A percentile compares a stretch with the other conserved stretches of the same genome.
These are phyloP conservation scores for Triadica sebifera DNA, from an alignment of 345 rosid species.

Conservation along the genomic window DNA sequence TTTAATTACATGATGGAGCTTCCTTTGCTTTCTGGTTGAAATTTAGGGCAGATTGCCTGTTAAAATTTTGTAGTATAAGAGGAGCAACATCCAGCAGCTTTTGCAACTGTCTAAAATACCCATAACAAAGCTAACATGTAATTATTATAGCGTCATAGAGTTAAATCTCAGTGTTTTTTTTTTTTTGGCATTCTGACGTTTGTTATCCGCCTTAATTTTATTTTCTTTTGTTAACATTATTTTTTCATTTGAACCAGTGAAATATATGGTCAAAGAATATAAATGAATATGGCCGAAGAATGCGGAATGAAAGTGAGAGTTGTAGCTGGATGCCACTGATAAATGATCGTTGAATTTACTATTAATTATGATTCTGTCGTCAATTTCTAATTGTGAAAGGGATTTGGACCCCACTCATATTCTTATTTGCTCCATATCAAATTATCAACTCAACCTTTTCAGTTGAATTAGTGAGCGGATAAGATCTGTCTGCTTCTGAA, in stretches of 20 bases:
- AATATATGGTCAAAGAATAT: too few species aligned
- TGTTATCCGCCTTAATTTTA: too few species aligned
- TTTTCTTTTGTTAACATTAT: neutral
- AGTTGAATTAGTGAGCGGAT: neutral
- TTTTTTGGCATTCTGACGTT: too few species aligned
- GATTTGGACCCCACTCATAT: neutral
- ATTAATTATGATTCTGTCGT: neutral
- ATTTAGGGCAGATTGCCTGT: constrained; percentile 18
- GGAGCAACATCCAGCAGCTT: constrained; percentile 16
- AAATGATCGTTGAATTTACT: too few species aligned
- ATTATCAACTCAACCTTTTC: too few species aligned
- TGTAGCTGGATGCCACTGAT: neutral
- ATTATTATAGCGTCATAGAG: constrained; percentile 33
- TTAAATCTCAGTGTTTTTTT: neutral
- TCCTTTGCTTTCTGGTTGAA: constrained; percentile 35
- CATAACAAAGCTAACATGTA: constrained; percentile 42
- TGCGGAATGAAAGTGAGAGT: neutral
- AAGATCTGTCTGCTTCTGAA: too few species aligned
- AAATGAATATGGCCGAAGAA: too few species aligned
- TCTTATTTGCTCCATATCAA: neutral
- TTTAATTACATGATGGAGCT: neutral
- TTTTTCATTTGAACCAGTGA: too few species aligned
- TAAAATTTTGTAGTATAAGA: constrained; percentile 42
- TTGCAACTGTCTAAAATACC: constrained; percentile 19
- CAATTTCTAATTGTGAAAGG: constrained; percentile 3